Conservation (phyloP, 345 rosid genomes). For the Aquilaria malaccensis region DNA sequence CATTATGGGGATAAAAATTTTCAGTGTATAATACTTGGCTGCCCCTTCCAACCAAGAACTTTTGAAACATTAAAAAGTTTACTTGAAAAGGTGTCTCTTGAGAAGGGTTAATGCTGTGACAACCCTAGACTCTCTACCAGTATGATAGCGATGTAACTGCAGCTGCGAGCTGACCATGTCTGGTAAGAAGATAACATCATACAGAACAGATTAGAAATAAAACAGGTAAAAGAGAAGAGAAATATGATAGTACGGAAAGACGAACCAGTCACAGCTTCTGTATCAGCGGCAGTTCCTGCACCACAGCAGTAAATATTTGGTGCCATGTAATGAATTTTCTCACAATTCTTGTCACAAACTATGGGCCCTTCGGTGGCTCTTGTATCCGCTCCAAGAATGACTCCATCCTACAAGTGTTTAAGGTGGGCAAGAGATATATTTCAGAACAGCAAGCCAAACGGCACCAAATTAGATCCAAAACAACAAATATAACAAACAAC, state of each 20-base stretch:
- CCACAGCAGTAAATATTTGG: conserved; percentile 97
- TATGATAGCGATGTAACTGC: conserved; percentile 68
- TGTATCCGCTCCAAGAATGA: conserved; percentile 92
- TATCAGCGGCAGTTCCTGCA: conserved; percentile 85
- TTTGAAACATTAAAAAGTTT: not conserved
- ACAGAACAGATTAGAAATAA: not conserved
- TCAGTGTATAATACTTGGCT: conserved; percentile 2
- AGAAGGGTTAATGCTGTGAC: conserved; percentile 81
- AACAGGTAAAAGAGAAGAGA: conserved; percentile 2
- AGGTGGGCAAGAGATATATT: too few relatives aligned
- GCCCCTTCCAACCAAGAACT: conserved; percentile 2
- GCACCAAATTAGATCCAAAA: not conserved
- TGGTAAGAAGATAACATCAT: conserved; percentile 12
- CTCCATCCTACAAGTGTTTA: conserved; percentile 53
- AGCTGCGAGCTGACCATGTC: conserved; percentile 92
- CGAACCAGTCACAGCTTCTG: conserved; percentile 73
- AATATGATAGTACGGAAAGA: not conserved
- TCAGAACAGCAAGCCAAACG: too few relatives aligned
- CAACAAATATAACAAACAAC: not conserved
- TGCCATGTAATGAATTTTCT: conserved; percentile 98
- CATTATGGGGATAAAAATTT: conserved; percentile 13
- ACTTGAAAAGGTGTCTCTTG: conserved; percentile 75
- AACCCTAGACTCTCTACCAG: conserved; percentile 78
- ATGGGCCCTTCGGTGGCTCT: conserved; percentile 93
- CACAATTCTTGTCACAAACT: conserved; percentile 97